phyloP scores from a whole-genome alignment of 805 yeast genomes.

The Candida sonorensis region DNA sequence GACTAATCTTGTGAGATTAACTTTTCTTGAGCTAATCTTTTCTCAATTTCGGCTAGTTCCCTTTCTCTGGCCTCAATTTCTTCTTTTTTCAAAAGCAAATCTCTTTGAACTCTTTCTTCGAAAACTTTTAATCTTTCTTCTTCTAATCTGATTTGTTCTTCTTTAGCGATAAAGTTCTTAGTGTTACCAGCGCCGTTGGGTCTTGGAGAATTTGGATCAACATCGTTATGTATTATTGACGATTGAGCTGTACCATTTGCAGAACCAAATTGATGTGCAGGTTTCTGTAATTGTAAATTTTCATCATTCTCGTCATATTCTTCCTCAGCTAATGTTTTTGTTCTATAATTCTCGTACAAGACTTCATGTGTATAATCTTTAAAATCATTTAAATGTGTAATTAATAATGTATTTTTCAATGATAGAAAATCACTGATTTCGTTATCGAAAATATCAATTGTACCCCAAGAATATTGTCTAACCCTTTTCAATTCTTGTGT shows the following conservation, averaged over 20 bases:
- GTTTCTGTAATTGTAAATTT: too few species aligned
- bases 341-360: conserved; percentile 83
- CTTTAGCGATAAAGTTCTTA: conserved; percentile 37
- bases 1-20: background rate
- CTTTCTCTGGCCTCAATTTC: conserved; percentile 80
- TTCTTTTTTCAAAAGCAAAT: conserved; percentile 69
- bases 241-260: conserved; percentile 4
- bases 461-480: conserved; percentile 64
- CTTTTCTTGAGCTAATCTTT: conserved; percentile 28
- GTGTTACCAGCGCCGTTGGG: background rate
- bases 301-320: conserved; percentile 6
- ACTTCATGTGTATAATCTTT: conserved; percentile 85
- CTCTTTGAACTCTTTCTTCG: conserved; percentile 86
- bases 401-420: conserved; percentile 70
- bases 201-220: conserved; percentile 2
- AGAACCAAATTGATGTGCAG: background rate
- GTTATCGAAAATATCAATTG: conserved; percentile 51
- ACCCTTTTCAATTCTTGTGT: conserved; percentile 36
- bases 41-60: conserved; percentile 72
- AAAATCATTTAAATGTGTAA: conserved; percentile 81
- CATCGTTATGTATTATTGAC: too few species aligned
- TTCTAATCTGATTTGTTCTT: conserved; percentile 82
- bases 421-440: conserved; percentile 75
- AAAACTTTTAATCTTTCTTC: conserved; percentile 83
- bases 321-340: conserved; percentile 36